These are phyloP conservation scores for Rheum nobile DNA, from an alignment of 148 eudicot species.

Conservation along the genomic window DNA sequence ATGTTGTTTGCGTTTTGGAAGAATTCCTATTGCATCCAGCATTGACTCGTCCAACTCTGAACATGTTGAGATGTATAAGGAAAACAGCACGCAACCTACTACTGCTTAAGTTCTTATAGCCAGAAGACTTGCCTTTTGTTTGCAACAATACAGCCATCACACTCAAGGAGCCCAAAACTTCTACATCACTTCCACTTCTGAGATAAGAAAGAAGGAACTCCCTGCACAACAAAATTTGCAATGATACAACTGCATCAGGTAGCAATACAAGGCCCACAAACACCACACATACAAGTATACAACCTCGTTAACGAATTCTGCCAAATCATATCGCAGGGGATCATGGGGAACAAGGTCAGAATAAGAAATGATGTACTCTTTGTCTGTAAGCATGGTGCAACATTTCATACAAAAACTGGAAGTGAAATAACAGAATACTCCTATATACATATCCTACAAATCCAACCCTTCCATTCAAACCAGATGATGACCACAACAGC, in stretches of 20 bases:
- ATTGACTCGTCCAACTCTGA: conserved; percentile 94
- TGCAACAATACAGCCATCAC: conserved; percentile 76
- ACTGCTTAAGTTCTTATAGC: conserved; percentile 3
- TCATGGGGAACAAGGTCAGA: neutral
- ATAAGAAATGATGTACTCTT: neutral
- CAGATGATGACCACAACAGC: neutral
- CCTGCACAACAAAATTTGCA: conserved; percentile 34
- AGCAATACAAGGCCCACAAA: neutral
- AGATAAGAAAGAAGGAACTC: conserved; percentile 71
- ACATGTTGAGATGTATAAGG: conserved; percentile 13
- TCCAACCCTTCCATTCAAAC: neutral
- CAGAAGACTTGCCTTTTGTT: conserved; percentile 55
- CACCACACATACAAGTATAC: neutral
- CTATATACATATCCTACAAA: neutral
- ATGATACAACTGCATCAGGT: conserved; percentile 3
- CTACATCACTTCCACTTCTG: conserved; percentile 51
- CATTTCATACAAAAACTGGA: neutral
- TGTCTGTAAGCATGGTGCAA: neutral
- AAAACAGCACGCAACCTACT: conserved; percentile 12
- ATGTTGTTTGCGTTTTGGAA: conserved; percentile 87
- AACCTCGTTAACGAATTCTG: neutral
- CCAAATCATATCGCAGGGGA: neutral
- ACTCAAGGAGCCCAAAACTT: conserved; percentile 76
- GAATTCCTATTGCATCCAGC: conserved; percentile 92
- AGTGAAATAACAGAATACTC: neutral